Conservation (phyloP, 2,329 filamentous ascomycete genomes). For the Cladosporium colombiae region DNA sequence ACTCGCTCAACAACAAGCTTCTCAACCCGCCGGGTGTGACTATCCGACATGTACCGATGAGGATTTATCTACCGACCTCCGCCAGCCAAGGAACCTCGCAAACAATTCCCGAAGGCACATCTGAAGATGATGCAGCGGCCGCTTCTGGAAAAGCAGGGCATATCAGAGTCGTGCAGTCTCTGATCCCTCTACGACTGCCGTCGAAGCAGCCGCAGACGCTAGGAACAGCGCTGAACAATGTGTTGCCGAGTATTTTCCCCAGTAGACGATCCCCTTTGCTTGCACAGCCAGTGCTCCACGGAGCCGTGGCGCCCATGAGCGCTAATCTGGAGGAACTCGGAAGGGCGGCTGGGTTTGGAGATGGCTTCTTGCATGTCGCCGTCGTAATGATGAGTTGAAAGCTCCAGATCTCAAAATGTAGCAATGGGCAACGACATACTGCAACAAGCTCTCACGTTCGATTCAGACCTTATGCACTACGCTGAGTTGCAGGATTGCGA, state of each 20-base stretch:
- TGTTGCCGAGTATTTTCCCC: constrained; percentile 82
- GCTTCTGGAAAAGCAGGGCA: constrained; percentile 40
- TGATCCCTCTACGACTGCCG: constrained; percentile 58
- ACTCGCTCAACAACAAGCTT: constrained; percentile 72
- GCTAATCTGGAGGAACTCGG: constrained; percentile 82
- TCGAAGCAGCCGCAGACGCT: constrained; percentile 64
- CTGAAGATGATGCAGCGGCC: constrained; percentile 30
- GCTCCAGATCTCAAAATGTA: background rate
- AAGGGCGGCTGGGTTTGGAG: constrained; percentile 79
- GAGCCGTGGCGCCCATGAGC: constrained; percentile 75
- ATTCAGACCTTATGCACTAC: background rate
- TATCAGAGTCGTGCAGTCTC: constrained; percentile 65
- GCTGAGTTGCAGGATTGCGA: background rate
- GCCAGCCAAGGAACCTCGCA: constrained; percentile 40
- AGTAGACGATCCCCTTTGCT: constrained; percentile 81
- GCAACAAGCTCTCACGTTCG: background rate
- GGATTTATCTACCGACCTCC: constrained; percentile 73
- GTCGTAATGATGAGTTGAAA: constrained; percentile 66
- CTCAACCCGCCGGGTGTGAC: constrained; percentile 70
- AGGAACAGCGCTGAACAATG: constrained; percentile 71
- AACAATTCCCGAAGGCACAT: constrained; percentile 30
- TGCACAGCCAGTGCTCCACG: constrained; percentile 83
- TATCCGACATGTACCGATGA: constrained; percentile 80
- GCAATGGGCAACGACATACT: background rate
- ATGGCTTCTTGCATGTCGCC: constrained; percentile 87